Base-by-base conservation (phyloP, 2,329 filamentous ascomycete species). In the Leptoxyphium fumago region DNA sequence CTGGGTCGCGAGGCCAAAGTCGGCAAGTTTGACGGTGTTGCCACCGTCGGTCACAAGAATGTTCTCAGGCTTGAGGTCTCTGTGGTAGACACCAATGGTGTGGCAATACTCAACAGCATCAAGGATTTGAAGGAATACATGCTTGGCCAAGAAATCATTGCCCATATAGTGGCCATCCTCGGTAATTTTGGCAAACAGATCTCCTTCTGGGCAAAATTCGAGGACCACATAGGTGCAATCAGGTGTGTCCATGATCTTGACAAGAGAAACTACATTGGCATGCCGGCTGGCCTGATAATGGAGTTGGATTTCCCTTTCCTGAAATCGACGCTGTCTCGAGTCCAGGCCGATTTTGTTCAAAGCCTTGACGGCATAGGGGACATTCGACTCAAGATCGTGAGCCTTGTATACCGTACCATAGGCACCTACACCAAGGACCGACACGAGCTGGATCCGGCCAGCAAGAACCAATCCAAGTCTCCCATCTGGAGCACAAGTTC, bases 11-110 rank as follows among this genome's bases (percentile, higher is more conserved):
- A 98, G 77, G 61, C 91, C 91, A 73, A 98, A 98, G 66, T 98
- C 91, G 52, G 89, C 91, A 52, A 98, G 76, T 70, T 96, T 94
- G 60, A 94, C 85, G 30, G 86, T 91, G 67, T 82, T 78, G 52
- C 89, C 89, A 51, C 80, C 73, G 68, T 94, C 82, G 56, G 84
- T 83, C 45, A 98, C 89, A 60, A 98, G 71, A 53, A 98, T 86
- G 66, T 98, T 98, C 71, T 98, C 91, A 47, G 91, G 91, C 74
- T 98, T 98, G 50, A 98, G 73, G 64, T 98, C 91, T 66, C 91
- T 76, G 66, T 98, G 91, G 72, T 94, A 98, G 61, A 98, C 94
- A 58, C 88, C 87, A 58, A 87, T 70, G 53, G 77, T 78, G 66
- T 98, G 91, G 75, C 91, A 96, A 68, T 88, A 85, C 61, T 91